Evolutionary conservation across 805 yeast genomes (phyloP), one percentile per base, ranked within the genome.

Genomic region (Suhomyces prunicola): DNA sequence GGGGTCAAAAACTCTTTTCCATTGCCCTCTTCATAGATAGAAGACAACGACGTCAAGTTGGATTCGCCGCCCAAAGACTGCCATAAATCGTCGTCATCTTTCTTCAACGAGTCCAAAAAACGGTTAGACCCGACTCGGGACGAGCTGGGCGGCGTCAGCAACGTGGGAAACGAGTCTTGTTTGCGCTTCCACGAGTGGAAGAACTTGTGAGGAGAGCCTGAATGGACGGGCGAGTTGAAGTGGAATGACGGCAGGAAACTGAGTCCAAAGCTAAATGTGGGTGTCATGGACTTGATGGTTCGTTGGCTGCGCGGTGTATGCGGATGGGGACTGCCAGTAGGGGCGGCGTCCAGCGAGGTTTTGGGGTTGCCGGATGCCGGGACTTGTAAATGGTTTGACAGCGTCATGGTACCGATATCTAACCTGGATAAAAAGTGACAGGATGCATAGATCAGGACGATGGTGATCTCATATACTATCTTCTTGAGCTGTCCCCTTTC

Each of bases 171-270:
- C 49, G 23, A 22, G 29, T 47, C 49, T n/a, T 22, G 42, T 24
- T 47, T 47, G 33, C 49, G 44, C n/a, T 35, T 47, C 49, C 49
- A 47, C 4, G 44, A 33, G 13, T 23, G 42, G 53, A 71, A 64
- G 51, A 72, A 65, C 46, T 69, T 59, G 46, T 68, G 73, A 1
- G 77, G 76, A 10, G 77, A 72, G 6, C 68, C 58, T n/a, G 68
- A 54, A 47, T 59, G 59, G 22, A 71, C 50, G 6, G 78, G 78
- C 9, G 76, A 68, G 48, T 67, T 60, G 57, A 74, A 70, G 39
- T 67, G 71, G 58, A 74, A 72, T n/a, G 76, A 71, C 12, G 79
- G 78, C 76, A 71, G 76, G 48, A 73, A 71, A 36, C 72, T 73
- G 29, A 73, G 57, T 6, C 77, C 74, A 54, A 74, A 72, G 27